Percentiles rank a stretch among this genome's conserved stretches.
These are phyloP conservation scores for Cladosporium sp. DNA, from an alignment of 2,329 filamentous ascomycete species.

Conservation along the genomic window DNA sequence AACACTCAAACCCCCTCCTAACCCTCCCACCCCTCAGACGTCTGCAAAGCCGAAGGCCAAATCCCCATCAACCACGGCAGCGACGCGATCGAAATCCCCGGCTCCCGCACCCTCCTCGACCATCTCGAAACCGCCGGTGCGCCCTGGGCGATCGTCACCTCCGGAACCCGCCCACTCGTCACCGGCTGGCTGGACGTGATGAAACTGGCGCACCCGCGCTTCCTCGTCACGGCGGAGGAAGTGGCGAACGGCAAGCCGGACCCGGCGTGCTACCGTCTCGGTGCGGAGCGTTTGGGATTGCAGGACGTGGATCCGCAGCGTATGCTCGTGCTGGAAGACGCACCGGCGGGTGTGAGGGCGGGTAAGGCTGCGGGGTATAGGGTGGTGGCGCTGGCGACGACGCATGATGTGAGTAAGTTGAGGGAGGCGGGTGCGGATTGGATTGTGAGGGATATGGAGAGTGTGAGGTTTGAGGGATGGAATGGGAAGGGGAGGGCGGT, in stretches of 20 bases:
- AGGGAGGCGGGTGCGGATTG: conserved; percentile 77
- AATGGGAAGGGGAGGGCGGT: conserved; percentile 55
- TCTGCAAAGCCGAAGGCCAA: conserved; percentile 70
- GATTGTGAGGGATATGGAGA: conserved; percentile 75
- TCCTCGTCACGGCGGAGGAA: conserved; percentile 48
- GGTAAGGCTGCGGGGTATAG: conserved; percentile 83
- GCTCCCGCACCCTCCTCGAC: conserved; percentile 61
- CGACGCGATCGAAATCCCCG: conserved; percentile 82
- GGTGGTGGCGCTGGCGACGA: conserved; percentile 81
- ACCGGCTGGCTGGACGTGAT: conserved; percentile 48
- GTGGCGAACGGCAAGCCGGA: conserved; percentile 48
- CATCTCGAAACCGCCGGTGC: conserved; percentile 58
- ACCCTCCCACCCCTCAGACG: conserved; percentile 53
- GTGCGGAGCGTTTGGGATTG: conserved; percentile 35
- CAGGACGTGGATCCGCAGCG: conserved; percentile 32
- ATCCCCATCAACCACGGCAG: conserved; percentile 73
- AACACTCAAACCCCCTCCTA: background rate
- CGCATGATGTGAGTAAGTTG: conserved; percentile 71
- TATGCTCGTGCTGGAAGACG: conserved; percentile 82
- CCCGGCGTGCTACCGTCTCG: conserved; percentile 46
- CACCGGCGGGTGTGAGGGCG: conserved; percentile 76
- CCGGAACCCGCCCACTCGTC: conserved; percentile 45
- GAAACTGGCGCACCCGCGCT: conserved; percentile 43
- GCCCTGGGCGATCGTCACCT: conserved; percentile 77
- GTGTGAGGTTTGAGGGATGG: conserved; percentile 59